Base-by-base conservation (phyloP, 129 eudicot species). In the Helichrysum umbraculigerum region DNA sequence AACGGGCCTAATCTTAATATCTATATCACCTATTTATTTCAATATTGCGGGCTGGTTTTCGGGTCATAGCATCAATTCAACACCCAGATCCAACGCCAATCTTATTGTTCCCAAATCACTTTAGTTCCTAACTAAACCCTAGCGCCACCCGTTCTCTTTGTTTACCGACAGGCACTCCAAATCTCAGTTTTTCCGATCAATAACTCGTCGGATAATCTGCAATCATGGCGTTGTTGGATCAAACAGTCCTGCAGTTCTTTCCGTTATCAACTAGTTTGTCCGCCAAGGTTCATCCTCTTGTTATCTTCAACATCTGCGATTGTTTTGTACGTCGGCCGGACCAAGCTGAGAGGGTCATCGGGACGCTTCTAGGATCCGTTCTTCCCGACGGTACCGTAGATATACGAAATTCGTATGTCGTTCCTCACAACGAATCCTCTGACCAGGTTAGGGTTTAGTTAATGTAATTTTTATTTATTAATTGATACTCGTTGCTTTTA, bases 271-370 rank as follows among this genome's bases (percentile, higher is more conserved):
- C 91, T 29, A 88, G 84, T 64, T 17, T 87, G 35, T 75, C 96
- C 29, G 99, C 96, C 30, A 94, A 86, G 72, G 93, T 94, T 52
- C 99, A 94, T 34, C 99, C 99, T 14, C 84, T 94, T 6, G 99
- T 94, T 51, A 88, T 94, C 33, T 94, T 87, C 81, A 94, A 91
- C 81, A 87, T 94, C 63, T 87, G 97, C 28, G 99, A 94, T 37
- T 89, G 93, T 72, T 94, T 82, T 52, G 96, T 94, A 33, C 73
- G 99, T 71, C 83, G 99, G 20, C 96, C 99, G 1, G 97, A 91
- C 83, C 91, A 87, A 44, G 93, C 97, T 5, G 97, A 94, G 37
- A 75, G 99, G 20, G 96, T 91, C 20, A 89, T 94, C 65, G 99
- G 99, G 5, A 91, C 94, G 71, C 93, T 94, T 25, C 93, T 94